Evolutionary conservation across 2,329 filamentous ascomycete species (phyloP).

Genomic region (Nothomitra cinnamomea): DNA sequence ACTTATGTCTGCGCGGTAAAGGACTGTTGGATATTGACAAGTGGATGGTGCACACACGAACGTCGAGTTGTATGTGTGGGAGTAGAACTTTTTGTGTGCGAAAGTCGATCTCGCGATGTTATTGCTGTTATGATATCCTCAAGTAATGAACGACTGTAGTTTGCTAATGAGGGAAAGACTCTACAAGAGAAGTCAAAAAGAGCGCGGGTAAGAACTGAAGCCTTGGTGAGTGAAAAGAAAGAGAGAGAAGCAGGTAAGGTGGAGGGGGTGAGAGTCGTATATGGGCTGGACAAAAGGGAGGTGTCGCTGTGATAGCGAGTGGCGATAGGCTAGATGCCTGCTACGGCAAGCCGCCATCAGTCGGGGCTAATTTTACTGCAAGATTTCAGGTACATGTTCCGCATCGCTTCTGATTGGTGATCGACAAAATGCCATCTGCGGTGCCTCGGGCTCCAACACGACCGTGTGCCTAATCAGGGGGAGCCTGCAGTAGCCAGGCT

Average conservation of each 20-base stretch:
- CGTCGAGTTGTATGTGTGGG: neutral
- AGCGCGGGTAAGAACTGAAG: neutral
- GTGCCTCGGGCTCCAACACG: neutral
- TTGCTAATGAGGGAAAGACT: neutral
- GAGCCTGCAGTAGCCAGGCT: no score
- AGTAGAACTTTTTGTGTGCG: neutral
- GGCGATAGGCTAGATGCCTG: neutral
- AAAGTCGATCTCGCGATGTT: neutral
- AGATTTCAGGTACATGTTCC: neutral
- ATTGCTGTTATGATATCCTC: neutral
- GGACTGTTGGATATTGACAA: neutral
- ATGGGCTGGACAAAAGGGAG: neutral
- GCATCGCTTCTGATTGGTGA: neutral
- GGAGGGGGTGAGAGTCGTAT: neutral
- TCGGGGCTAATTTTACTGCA: neutral
- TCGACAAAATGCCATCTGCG: neutral
- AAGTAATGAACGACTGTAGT: neutral
- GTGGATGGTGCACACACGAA: neutral
- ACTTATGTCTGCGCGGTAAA: neutral
- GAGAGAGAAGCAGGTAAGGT: neutral
- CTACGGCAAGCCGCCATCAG: neutral
- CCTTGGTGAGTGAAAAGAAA: neutral
- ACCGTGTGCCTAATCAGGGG: no score
- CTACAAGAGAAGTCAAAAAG: neutral
- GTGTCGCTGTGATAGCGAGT: neutral